Percentiles rank a stretch among this genome's conserved stretches.
These are phyloP conservation scores for Talaromyces amestolkiae DNA, from an alignment of 2,329 filamentous ascomycete genomes.

Conservation along the genomic window DNA sequence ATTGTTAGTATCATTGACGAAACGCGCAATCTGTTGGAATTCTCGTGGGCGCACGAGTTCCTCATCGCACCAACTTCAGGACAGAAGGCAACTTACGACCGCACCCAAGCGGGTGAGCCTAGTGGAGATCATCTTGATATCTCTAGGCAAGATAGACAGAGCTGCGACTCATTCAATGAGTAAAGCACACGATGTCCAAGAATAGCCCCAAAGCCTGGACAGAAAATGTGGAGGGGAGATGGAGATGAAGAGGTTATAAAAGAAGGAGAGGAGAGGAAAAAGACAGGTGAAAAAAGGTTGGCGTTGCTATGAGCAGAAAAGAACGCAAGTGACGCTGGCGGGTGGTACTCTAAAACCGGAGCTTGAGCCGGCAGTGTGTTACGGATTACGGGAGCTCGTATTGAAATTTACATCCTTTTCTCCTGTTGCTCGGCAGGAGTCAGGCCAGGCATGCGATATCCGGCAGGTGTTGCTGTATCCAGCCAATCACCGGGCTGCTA, in stretches of 20 bases:
- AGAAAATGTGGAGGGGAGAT: constrained; percentile 40
- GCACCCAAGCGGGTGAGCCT: constrained; percentile 48
- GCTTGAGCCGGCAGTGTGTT: constrained; percentile 39
- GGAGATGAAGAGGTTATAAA: constrained; percentile 30
- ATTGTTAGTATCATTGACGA: constrained; percentile 15
- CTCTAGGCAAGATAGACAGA: constrained; percentile 39
- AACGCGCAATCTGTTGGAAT: neutral
- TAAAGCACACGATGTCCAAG: constrained; percentile 18
- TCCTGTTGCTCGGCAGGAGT: neutral
- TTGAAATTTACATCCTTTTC: constrained; percentile 9
- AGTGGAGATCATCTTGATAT: constrained; percentile 49
- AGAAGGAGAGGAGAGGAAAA: constrained; percentile 35
- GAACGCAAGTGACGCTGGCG: constrained; percentile 29
- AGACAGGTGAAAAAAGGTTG: constrained; percentile 37
- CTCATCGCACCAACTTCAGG: neutral
- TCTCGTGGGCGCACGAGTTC: neutral
- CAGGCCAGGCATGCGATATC: constrained; percentile 3
- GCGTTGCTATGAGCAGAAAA: constrained; percentile 37
- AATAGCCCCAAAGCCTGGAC: constrained; percentile 34
- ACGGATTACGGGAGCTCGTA: constrained; percentile 20
- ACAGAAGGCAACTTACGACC: constrained; percentile 41
- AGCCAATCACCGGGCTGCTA: constrained; percentile 13
- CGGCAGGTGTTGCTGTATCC: neutral
- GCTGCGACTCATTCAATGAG: constrained; percentile 40
- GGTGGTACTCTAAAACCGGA: constrained; percentile 32